Conservation (phyloP, 345 rosid genomes). For the Raphanus raphanistrum region DNA sequence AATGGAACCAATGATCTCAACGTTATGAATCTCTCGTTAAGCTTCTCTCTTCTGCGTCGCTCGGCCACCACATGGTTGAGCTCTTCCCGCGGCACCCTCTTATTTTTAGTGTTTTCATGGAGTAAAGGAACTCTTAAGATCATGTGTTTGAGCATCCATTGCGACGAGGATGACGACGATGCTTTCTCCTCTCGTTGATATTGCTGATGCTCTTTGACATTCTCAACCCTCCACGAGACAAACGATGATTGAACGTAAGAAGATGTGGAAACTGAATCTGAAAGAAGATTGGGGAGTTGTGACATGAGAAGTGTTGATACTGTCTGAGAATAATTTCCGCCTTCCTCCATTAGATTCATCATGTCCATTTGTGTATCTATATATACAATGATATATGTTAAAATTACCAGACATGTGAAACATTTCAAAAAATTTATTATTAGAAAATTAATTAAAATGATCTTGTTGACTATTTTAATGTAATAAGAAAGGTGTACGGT, state of each 20-base stretch:
- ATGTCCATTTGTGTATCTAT: conserved; percentile 39
- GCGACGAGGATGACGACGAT: conserved; percentile 46
- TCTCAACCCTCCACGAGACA: conserved; percentile 55
- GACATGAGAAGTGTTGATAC: conserved; percentile 76
- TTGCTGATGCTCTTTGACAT: conserved; percentile 25
- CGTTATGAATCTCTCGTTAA: conserved; percentile 80
- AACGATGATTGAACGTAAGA: conserved; percentile 60
- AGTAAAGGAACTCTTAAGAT: conserved; percentile 74
- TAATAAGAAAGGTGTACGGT: not conserved
- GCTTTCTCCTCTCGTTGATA: conserved; percentile 37
- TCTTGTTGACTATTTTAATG: not conserved
- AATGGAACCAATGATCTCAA: conserved; percentile 87
- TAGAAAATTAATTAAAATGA: not conserved
- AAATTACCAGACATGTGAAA: not conserved
- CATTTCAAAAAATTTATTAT: not conserved
- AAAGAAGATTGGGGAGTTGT: conserved; percentile 50
- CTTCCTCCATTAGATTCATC: conserved; percentile 49
- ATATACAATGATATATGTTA: not conserved
- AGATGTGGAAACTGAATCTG: conserved; percentile 47
- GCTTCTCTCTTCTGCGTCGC: conserved; percentile 92
- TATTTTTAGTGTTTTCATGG: conserved; percentile 57
- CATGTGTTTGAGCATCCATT: conserved; percentile 82
- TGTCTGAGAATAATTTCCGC: conserved; percentile 80
- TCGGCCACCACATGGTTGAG: conserved; percentile 90
- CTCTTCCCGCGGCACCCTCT: conserved; percentile 58